Conservation (phyloP, 139 green algal species). For the Raphidocelis subcapitata region DNA sequence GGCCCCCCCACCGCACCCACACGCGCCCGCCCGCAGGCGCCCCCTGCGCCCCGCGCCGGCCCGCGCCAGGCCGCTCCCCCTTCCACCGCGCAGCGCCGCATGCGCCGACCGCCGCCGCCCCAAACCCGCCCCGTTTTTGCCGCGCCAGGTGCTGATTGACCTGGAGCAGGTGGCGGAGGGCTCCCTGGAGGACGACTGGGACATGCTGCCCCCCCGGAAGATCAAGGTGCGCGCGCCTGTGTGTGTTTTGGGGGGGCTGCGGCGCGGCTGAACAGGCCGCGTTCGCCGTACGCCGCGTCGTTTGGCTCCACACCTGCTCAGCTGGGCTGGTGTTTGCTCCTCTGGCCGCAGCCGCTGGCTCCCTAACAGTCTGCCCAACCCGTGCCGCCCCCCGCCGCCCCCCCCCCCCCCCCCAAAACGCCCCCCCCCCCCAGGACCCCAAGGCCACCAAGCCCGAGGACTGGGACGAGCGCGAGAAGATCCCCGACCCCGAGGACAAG, state of each 20-base stretch:
- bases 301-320: too few species aligned
- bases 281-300: too few species aligned
- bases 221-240: slow-evolving; percentile 61
- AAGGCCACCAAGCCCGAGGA: slow-evolving; percentile 87
- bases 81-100: too few species aligned
- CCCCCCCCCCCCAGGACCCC: slow-evolving; percentile 56
- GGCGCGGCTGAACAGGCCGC: too few species aligned
- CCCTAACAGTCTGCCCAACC: too few species aligned
- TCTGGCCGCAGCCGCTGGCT: too few species aligned
- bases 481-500: slow-evolving; percentile 72
- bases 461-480: slow-evolving; percentile 83
- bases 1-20: too few species aligned
- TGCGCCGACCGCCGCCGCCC: not conserved
- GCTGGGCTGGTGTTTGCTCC: too few species aligned
- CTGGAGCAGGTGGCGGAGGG: slow-evolving; percentile 66
- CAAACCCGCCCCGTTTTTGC: not conserved
- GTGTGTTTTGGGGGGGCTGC: too few species aligned
- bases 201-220: slow-evolving; percentile 78
- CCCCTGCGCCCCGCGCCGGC: too few species aligned
- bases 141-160: slow-evolving; percentile 76
- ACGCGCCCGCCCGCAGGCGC: too few species aligned
- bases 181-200: slow-evolving; percentile 79
- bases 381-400: not conserved
- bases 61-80: too few species aligned
- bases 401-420: not conserved